These are phyloP conservation scores for Colletotrichum chlorophyti DNA, from an alignment of 2,329 filamentous ascomycete genomes.

Conservation along the genomic window DNA sequence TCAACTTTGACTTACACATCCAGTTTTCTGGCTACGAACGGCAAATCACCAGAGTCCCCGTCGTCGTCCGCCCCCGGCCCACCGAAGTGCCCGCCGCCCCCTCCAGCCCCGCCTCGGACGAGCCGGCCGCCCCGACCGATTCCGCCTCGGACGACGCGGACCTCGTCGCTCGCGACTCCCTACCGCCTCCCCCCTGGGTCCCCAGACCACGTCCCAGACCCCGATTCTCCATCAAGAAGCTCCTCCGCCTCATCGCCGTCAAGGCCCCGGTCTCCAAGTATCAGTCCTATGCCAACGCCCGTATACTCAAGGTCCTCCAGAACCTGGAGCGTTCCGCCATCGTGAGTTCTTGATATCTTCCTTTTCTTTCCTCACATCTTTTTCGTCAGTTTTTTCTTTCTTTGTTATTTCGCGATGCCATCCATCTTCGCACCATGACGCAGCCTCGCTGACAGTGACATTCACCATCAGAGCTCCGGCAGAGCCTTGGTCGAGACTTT, in stretches of 20 bases:
- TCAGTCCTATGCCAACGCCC: conserved; percentile 17
- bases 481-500: not conserved
- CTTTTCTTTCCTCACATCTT: no score
- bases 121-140: not conserved
- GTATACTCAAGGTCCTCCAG: conserved; percentile 9
- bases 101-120: not conserved
- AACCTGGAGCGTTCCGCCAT: not conserved
- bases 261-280: conserved; percentile 5
- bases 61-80: not conserved
- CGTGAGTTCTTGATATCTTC: not conserved
- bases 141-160: not conserved
- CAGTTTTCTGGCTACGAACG: conserved; percentile 12
- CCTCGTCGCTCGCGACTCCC: not conserved
- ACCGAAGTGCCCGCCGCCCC: not conserved
- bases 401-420: no score
- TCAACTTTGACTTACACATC: not conserved
- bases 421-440: no score
- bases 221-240: conserved; percentile 13
- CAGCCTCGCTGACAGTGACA: not conserved
- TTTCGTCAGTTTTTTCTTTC: no score
- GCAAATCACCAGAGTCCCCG: not conserved
- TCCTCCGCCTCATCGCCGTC: conserved; percentile 14
- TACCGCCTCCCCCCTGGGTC: not conserved
- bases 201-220: no score
- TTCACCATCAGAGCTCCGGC: not conserved